A percentile compares a stretch with the other conserved stretches of the same genome.
Evolutionary conservation across 345 rosid species (phyloP).

Genomic region (Microthlaspi erraticum): DNA sequence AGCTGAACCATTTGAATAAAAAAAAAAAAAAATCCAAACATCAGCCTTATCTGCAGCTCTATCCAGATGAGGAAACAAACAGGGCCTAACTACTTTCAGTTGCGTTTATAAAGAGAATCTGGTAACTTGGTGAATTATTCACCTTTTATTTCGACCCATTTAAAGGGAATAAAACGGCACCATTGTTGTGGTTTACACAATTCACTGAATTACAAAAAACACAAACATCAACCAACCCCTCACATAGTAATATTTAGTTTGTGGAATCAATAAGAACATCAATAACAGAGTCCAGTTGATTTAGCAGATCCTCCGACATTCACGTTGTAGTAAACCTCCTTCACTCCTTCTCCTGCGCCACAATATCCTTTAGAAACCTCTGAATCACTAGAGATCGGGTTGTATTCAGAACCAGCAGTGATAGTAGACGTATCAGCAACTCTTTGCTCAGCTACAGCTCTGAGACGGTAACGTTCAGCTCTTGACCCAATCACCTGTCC

Average conservation of each 20-base stretch:
- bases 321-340: conserved; percentile 39
- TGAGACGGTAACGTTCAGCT: conserved; percentile 79
- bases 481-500: conserved; percentile 92
- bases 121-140: conserved; percentile 28
- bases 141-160: conserved; percentile 32
- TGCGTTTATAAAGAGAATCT: too few relatives aligned
- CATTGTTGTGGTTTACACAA: conserved; percentile 27
- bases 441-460: conserved; percentile 42
- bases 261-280: conserved; percentile 23
- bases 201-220: conserved; percentile 29
- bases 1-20: too few relatives aligned
- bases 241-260: conserved; percentile 6
- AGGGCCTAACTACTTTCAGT: too few relatives aligned
- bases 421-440: conserved; percentile 44
- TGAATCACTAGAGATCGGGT: conserved; percentile 30
- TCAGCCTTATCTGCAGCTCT: too few relatives aligned
- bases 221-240: conserved; percentile 23
- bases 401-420: conserved; percentile 35
- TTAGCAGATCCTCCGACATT: conserved; percentile 44
- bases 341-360: conserved; percentile 46
- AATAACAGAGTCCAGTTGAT: conserved; percentile 52
- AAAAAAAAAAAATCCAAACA: too few relatives aligned
- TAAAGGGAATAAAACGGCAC: conserved; percentile 24
- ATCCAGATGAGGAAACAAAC: too few relatives aligned
- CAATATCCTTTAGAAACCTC: conserved; percentile 42